A percentile compares a stretch with the other conserved stretches of the same genome.
These are phyloP conservation scores for Platanthera zijinensis DNA, from an alignment of 106 monocot genomes.

Conservation along the genomic window DNA sequence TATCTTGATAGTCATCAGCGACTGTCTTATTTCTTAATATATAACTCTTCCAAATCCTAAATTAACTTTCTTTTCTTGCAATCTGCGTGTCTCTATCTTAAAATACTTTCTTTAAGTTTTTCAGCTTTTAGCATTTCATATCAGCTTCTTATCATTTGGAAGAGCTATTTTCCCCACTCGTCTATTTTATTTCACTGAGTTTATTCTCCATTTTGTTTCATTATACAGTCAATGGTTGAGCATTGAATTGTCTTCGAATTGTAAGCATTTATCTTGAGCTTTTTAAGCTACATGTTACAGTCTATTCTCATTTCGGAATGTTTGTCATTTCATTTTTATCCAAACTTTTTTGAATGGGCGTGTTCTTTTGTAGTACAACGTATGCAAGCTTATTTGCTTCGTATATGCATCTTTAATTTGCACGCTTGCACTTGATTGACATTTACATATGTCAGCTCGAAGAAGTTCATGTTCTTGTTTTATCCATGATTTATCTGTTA, in stretches of 20 bases:
- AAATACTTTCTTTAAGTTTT: conserved; percentile 3
- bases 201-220: neutral
- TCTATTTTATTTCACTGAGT: neutral
- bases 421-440: neutral
- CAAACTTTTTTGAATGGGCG: neutral
- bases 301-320: neutral
- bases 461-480: neutral
- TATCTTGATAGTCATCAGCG: neutral
- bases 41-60: neutral
- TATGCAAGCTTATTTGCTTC: neutral
- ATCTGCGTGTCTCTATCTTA: neutral
- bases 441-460: neutral
- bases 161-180: conserved; percentile 1
- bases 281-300: neutral
- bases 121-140: neutral
- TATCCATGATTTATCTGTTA: neutral
- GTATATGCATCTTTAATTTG: neutral
- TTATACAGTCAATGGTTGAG: neutral
- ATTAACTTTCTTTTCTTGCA: conserved; percentile 1
- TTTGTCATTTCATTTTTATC: neutral
- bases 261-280: neutral
- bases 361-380: neutral
- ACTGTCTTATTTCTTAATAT: neutral
- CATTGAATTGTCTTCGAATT: neutral
- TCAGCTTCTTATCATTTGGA: neutral